These are phyloP conservation scores for Botryobasidium botryosum DNA, from an alignment of 768 basidiomycete genomes.

Conservation along the genomic window DNA sequence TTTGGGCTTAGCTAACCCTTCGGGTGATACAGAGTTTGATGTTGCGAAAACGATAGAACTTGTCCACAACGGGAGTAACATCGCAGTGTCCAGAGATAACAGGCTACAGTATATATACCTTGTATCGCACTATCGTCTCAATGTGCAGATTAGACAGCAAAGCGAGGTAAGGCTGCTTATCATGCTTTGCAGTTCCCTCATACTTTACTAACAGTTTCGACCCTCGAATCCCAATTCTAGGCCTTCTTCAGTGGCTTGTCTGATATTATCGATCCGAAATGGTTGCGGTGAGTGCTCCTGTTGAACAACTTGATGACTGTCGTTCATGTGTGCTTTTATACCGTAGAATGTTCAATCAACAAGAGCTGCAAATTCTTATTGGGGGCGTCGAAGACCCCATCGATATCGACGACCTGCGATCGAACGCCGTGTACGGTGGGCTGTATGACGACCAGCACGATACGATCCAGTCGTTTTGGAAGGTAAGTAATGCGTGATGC, in stretches of 20 bases:
- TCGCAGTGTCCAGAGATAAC: slow-evolving; percentile 79
- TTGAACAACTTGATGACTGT: neutral
- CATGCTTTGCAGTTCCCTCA: neutral
- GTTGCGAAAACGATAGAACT: slow-evolving; percentile 59
- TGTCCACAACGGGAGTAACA: slow-evolving; percentile 62
- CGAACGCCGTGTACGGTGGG: slow-evolving; percentile 71
- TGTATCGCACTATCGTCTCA: slow-evolving; percentile 76
- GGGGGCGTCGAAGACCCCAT: slow-evolving; percentile 78
- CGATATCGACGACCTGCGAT: slow-evolving; percentile 63
- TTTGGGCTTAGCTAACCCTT: too few species aligned
- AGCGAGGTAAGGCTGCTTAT: slow-evolving; percentile 46
- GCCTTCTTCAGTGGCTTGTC: slow-evolving; percentile 78
- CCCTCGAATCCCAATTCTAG: slow-evolving; percentile 13
- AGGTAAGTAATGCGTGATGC: slow-evolving; percentile 26
- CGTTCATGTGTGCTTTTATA: slow-evolving; percentile 2
- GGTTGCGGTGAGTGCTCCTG: slow-evolving; percentile 42
- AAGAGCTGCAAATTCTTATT: slow-evolving; percentile 81
- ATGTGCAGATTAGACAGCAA: slow-evolving; percentile 72
- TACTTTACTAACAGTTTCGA: neutral
- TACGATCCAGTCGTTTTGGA: slow-evolving; percentile 74
- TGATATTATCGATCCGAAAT: slow-evolving; percentile 82
- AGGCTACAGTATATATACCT: slow-evolving; percentile 78
- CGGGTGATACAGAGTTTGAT: slow-evolving; percentile 49
- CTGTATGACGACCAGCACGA: slow-evolving; percentile 49
- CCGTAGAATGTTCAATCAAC: slow-evolving; percentile 88